Evolutionary conservation across 495 filamentous ascomycete genomes (phyloP), one percentile per base, ranked within the genome.

Genomic region (Penicillium paradoxum): DNA sequence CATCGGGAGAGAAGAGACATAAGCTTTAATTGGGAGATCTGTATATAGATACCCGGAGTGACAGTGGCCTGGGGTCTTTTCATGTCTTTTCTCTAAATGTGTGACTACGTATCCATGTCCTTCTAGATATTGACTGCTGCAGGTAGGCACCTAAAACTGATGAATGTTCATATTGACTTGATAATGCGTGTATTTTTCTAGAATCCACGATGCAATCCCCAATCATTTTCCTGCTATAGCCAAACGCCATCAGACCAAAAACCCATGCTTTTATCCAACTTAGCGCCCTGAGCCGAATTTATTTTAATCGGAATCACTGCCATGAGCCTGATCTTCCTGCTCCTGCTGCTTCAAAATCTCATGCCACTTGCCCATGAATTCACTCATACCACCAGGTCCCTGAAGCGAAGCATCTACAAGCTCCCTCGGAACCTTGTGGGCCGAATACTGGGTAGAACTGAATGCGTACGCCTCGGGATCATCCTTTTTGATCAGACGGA

Each of bases 381-480:
- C 91, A 51, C 83, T 79, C 78, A 97, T 82, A 2, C 93, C 93
- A 10, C 75, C 76, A 11, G 66, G 62, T 4, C 73, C 73, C 1
- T 81, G 81, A 45, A 85, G 64, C 41, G 88, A 87, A 2, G 93
- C 93, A 63, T 98, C 91, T 17, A 97, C 93, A 18, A 99, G 87
- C 47, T 99, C 93, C 66, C 82, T 88, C 6, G 93, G 93, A 56
- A 99, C 65, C 70, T 99, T 99, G 64, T 96, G 92, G 29, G 93
- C 91, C 55, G 90, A 95, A 65, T 95, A 97, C 68, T 92, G 88
- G 14, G 89, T 80, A 9, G 89, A 87, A 34, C 73, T 83, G 67
- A 97, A 95, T 29, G 81, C 82, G 61, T 90, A 96, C 0, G 89
- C 89, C 56, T 92, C 87, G 9, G 90, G 90, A 59, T 96, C 90